These are phyloP conservation scores for Botryotinia convoluta DNA, from an alignment of 2,329 filamentous ascomycete genomes.

Conservation along the genomic window DNA sequence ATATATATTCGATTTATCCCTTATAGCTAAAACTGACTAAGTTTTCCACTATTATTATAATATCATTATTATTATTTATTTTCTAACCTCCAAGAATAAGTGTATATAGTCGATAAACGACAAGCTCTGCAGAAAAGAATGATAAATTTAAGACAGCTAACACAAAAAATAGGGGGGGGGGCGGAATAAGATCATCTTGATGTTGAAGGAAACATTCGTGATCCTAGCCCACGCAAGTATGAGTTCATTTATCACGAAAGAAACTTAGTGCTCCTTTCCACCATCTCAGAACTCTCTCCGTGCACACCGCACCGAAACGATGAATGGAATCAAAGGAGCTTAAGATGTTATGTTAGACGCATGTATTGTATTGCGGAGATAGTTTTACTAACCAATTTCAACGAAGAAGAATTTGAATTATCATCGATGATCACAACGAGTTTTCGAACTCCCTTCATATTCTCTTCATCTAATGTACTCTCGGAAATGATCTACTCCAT, in stretches of 20 bases:
- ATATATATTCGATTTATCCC: too few relatives aligned
- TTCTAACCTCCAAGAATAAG: too few relatives aligned
- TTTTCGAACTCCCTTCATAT: neutral
- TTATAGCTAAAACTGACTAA: too few relatives aligned
- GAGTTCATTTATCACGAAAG: neutral
- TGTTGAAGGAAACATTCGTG: neutral
- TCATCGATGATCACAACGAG: neutral
- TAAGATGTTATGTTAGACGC: neutral
- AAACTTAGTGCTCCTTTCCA: neutral
- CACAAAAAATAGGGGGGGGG: too few relatives aligned
- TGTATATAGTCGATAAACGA: neutral
- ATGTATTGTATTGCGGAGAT: neutral
- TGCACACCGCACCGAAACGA: fast-evolving
- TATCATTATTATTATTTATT: too few relatives aligned
- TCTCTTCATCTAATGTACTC: too few relatives aligned
- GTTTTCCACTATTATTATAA: too few relatives aligned
- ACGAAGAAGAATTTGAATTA: neutral
- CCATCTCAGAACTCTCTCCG: neutral
- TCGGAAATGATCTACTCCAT: neutral
- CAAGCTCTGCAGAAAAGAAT: neutral
- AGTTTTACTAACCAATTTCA: neutral
- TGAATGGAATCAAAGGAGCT: neutral
- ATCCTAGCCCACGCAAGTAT: neutral
- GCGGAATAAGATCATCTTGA: neutral
- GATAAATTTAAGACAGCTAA: neutral